phyloP scores from a whole-genome alignment of 345 rosid species.

The Iberis pinnata region DNA sequence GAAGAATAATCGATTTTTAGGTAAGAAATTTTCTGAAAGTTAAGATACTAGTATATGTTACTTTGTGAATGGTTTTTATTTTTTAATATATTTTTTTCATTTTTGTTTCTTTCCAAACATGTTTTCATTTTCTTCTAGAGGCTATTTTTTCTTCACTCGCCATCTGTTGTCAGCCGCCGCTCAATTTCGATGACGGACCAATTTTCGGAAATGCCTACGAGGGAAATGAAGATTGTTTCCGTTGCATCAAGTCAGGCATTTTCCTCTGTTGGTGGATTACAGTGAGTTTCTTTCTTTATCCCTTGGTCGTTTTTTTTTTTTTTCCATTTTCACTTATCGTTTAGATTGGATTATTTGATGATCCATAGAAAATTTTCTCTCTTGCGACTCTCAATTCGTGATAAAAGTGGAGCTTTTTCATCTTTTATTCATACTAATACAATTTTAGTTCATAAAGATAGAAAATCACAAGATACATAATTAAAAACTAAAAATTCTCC shows the following conservation, averaged over 20 bases:
- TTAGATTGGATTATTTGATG: background rate
- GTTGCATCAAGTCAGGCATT: constrained; percentile 18
- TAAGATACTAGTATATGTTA: too few relatives aligned
- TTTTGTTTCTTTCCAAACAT: too few relatives aligned
- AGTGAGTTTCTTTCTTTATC: constrained; percentile 22
- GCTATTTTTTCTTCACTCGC: too few relatives aligned
- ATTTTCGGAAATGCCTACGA: background rate
- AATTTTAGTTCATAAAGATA: too few relatives aligned
- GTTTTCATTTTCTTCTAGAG: too few relatives aligned
- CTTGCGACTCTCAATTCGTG: too few relatives aligned
- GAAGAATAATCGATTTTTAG: too few relatives aligned
- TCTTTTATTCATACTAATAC: background rate
- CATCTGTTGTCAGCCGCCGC: constrained; percentile 5
- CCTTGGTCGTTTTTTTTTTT: background rate
- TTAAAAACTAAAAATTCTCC: too few relatives aligned
- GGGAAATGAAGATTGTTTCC: constrained; percentile 7
- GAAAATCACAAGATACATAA: background rate
- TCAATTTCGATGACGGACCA: constrained; percentile 11
- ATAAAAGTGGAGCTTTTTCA: background rate
- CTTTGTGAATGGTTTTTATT: too few relatives aligned
- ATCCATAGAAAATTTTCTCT: too few relatives aligned
- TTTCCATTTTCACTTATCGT: background rate
- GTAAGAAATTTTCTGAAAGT: too few relatives aligned
- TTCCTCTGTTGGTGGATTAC: constrained; percentile 15
- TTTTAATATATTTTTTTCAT: too few relatives aligned